A percentile compares a stretch with the other conserved stretches of the same genome.
Evolutionary conservation across 1,284 basidiomycete genomes (phyloP).

Genomic region (Trichosporon sp.): DNA sequence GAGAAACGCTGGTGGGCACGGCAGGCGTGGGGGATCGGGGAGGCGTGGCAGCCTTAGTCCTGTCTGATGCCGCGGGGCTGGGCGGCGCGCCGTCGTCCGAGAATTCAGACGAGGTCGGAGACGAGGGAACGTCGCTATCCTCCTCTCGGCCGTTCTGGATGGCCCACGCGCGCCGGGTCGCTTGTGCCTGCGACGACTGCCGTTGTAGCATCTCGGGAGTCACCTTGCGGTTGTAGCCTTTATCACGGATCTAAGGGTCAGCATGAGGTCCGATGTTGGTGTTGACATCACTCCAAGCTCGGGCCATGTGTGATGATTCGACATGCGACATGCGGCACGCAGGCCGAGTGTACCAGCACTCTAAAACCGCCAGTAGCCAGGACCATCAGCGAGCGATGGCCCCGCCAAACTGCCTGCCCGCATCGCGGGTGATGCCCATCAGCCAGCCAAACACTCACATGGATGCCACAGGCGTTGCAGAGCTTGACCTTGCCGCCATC

Average conservation of each 20-base stretch:
- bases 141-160: not conserved
- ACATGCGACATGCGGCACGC: not conserved
- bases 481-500: slow-evolving; percentile 11
- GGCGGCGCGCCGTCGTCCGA: not conserved
- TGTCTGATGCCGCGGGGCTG: not conserved
- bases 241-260: slow-evolving; percentile 13
- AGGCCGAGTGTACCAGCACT: not conserved
- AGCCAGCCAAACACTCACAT: not conserved
- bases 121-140: not conserved
- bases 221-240: slow-evolving; percentile 14
- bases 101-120: not conserved
- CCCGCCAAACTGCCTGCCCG: not conserved
- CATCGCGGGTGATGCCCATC: not conserved
- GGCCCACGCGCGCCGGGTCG: not conserved
- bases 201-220: slow-evolving; percentile 1
- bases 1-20: not conserved
- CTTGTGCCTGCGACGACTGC: slow-evolving; percentile 1
- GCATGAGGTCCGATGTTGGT: not conserved
- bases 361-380: not conserved
- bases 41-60: slow-evolving; percentile 15
- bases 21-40: not conserved
- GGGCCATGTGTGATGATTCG: not conserved
- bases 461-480: slow-evolving; percentile 18
- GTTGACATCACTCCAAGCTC: not conserved
- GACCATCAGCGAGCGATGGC: slow-evolving; percentile 14